Evolutionary conservation across 805 yeast species (phyloP).

Genomic region (Lachancea mirantina): DNA sequence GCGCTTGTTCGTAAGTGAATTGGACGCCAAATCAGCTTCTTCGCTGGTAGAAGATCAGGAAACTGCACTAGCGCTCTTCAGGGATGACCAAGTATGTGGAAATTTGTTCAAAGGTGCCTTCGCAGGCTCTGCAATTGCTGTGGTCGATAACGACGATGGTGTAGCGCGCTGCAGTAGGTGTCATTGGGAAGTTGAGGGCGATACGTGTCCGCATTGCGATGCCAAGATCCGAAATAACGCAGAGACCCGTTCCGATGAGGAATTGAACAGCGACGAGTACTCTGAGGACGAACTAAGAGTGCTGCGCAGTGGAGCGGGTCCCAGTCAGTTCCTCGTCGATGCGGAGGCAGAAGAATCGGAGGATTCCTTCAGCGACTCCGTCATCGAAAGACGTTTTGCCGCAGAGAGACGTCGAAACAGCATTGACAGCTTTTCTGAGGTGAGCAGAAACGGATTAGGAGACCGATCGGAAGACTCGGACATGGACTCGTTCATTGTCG

Average conservation of each 20-base stretch:
- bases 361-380: too few relatives aligned
- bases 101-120: conserved; percentile 45
- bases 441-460: conserved; percentile 1
- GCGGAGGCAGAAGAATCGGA: too few relatives aligned
- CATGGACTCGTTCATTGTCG: conserved; percentile 10
- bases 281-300: conserved; percentile 22
- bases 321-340: too few relatives aligned
- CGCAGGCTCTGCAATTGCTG: conserved; percentile 40
- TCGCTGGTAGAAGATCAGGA: too few relatives aligned
- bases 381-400: neutral
- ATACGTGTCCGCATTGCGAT: conserved; percentile 63
- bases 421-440: conserved; percentile 3
- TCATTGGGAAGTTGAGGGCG: conserved; percentile 72
- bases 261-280: conserved; percentile 17
- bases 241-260: conserved; percentile 3
- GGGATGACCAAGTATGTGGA: conserved; percentile 33
- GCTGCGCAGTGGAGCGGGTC: conserved; percentile 6
- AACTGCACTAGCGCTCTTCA: conserved; percentile 34
- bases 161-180: conserved; percentile 69
- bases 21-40: conserved; percentile 26
- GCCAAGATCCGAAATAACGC: conserved; percentile 36
- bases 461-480: conserved; percentile 7
- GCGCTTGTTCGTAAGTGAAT: conserved; percentile 33
- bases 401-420: conserved; percentile 8
- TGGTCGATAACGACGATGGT: conserved; percentile 60